Percentiles rank a stretch among this genome's conserved stretches.
These are phyloP conservation scores for Syncephalis fuscata DNA, from an alignment of 371 early-diverging fungal species.

Conservation along the genomic window DNA sequence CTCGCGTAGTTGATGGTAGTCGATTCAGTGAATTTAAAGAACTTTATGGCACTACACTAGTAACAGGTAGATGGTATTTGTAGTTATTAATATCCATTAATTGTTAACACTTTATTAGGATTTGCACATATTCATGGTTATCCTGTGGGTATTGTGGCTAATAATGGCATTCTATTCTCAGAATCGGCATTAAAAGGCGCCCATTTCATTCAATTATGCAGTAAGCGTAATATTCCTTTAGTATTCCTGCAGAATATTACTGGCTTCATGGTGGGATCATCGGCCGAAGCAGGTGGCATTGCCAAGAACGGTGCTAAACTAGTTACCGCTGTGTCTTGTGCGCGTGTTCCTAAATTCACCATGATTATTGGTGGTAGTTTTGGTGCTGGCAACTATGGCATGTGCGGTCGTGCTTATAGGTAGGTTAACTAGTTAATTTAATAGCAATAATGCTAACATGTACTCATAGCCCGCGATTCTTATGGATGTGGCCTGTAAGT, in stretches of 20 bases:
- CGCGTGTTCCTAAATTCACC: constrained; percentile 92
- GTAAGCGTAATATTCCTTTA: constrained; percentile 82
- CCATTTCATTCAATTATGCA: constrained; percentile 93
- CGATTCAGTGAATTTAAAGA: constrained; percentile 92
- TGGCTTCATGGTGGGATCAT: constrained; percentile 94
- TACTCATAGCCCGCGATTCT: constrained; percentile 66
- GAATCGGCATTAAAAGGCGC: constrained; percentile 95
- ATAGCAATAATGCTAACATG: not conserved
- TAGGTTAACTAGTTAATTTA: not conserved
- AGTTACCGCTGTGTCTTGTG: constrained; percentile 92
- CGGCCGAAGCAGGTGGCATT: constrained; percentile 94
- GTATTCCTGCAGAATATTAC: constrained; percentile 95
- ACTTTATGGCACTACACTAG: constrained; percentile 80
- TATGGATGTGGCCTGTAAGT: constrained; percentile 95
- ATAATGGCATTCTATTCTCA: constrained; percentile 93
- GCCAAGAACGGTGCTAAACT: constrained; percentile 97
- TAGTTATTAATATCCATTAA: not conserved
- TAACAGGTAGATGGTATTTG: constrained; percentile 43
- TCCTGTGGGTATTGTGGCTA: constrained; percentile 94
- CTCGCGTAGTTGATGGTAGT: constrained; percentile 91
- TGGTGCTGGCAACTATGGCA: constrained; percentile 94
- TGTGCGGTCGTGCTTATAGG: constrained; percentile 91
- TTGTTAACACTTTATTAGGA: constrained; percentile 21
- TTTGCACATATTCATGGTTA: constrained; percentile 88
- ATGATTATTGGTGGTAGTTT: constrained; percentile 86